Base-by-base conservation (phyloP, 2,329 filamentous ascomycete species). In the Fusarium napiforme region DNA sequence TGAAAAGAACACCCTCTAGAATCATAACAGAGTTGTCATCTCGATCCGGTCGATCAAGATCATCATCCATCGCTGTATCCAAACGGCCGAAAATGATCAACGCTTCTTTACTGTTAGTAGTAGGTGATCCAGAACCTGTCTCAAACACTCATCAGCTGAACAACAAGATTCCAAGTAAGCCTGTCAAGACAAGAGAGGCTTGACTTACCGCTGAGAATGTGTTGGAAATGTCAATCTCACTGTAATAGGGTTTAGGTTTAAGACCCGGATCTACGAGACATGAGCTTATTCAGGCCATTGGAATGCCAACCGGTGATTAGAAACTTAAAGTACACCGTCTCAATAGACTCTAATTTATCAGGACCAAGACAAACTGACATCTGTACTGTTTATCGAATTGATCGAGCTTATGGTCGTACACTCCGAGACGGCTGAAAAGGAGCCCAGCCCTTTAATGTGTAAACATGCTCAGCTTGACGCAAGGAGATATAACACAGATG, bases 131-230 rank as follows among this genome's bases (percentile, higher is more conserved):
- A n/a, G 26, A 43, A 32, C 26, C 32, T 46, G 55, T 36, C 28
- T 46, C n/a, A 45, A 34, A 55, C 28, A 26, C 19, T 36, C 37
- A 23, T 36, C 39, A 39, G 43, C 56, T 28, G n/a, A 60, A 42
- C 15, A 11, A 18, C 1, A 26, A n/a, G 30, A 19, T 37, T 58
- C 21, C 34, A 37, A n/a, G 32, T 1, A 26, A 45, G 30, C 19
- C 15, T 7, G 37, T 23, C 11, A 37, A 57, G 23, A 30, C 19
- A 28, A 30, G 9, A 12, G 26, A 36, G 37, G 9, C 30, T 64
- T 26, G 23, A 1, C 16, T 12, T 2, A 7, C 32, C 12, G 39
- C 45, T 40, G 14, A 28, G 26, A 50, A 45, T 45, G 56, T 28
- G 11, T 19, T 14, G 11, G 18, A 39, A n/a, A 15, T 50, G 23